phyloP scores from a whole-genome alignment of 1,139 yeast genomes.

The Suhomyces taliae region DNA sequence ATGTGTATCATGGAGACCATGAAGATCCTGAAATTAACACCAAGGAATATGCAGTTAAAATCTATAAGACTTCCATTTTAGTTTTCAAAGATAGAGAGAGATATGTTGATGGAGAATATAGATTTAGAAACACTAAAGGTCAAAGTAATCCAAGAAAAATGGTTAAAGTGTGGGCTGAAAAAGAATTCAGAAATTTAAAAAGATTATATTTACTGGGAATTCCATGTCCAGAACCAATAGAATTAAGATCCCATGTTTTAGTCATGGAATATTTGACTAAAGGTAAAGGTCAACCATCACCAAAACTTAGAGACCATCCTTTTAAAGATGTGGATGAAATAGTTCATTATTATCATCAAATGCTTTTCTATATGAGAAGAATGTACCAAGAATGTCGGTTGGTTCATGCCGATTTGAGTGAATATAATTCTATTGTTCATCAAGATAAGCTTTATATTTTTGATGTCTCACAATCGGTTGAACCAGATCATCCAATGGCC shows the following conservation, averaged over 20 bases:
- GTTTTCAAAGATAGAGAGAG: conserved; percentile 95
- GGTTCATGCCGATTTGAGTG: conserved; percentile 96
- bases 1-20: conserved; percentile 90
- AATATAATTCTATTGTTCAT: conserved; percentile 89
- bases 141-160: conserved; percentile 94
- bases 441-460: conserved; percentile 78
- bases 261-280: conserved; percentile 89
- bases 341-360: conserved; percentile 67
- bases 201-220: conserved; percentile 76
- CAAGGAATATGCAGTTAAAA: conserved; percentile 80
- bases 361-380: conserved; percentile 81
- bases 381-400: conserved; percentile 85
- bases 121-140: conserved; percentile 80
- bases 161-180: conserved; percentile 99
- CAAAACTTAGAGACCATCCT: conserved; percentile 79
- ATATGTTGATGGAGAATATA: conserved; percentile 93
- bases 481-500: conserved; percentile 97
- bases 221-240: conserved; percentile 91
- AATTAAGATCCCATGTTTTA: conserved; percentile 82
- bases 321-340: conserved; percentile 66
- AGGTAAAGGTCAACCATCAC: conserved; percentile 84
- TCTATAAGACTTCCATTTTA: conserved; percentile 91
- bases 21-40: conserved; percentile 49
- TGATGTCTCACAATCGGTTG: conserved; percentile 97
- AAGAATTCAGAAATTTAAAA: conserved; percentile 89